These are phyloP conservation scores for Sarocladium brachiariae DNA, from an alignment of 2,329 filamentous ascomycete genomes.

Conservation along the genomic window DNA sequence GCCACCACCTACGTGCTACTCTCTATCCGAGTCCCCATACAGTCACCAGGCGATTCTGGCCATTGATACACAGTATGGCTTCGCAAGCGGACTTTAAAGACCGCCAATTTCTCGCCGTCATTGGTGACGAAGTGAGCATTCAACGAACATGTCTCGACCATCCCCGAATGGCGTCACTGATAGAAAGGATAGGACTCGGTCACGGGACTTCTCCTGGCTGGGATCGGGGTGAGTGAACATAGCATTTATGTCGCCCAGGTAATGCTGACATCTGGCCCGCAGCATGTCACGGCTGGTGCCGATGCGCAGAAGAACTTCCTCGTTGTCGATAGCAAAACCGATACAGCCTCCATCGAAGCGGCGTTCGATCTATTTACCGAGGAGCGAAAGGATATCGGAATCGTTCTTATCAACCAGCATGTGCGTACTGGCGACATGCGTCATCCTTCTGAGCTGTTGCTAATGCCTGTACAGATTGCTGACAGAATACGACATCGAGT, in stretches of 20 bases:
- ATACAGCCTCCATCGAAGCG: constrained; percentile 77
- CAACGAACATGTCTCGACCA: background rate
- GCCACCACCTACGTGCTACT: background rate
- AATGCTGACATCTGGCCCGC: background rate
- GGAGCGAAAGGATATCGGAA: constrained; percentile 92
- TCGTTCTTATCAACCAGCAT: constrained; percentile 96
- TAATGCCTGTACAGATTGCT: constrained; percentile 59
- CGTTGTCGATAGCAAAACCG: constrained; percentile 90
- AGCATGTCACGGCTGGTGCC: constrained; percentile 88
- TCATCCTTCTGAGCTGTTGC: constrained; percentile 2
- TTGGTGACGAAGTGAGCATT: constrained; percentile 80
- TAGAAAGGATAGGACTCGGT: constrained; percentile 70
- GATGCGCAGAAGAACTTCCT: constrained; percentile 97
- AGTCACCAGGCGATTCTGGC: background rate
- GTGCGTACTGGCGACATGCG: constrained; percentile 42
- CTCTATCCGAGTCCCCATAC: background rate
- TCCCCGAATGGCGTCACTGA: constrained; percentile 16
- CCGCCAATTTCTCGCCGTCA: constrained; percentile 92
- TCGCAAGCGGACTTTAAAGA: constrained; percentile 64
- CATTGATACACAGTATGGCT: constrained; percentile 30
- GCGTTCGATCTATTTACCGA: constrained; percentile 86
- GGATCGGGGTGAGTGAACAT: constrained; percentile 70
- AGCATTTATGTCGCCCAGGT: background rate
- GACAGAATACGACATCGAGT: constrained; percentile 88
- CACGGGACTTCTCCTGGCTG: constrained; percentile 88